Evolutionary conservation across 2,329 filamentous ascomycete genomes (phyloP).

Genomic region (Alternaria sp.): DNA sequence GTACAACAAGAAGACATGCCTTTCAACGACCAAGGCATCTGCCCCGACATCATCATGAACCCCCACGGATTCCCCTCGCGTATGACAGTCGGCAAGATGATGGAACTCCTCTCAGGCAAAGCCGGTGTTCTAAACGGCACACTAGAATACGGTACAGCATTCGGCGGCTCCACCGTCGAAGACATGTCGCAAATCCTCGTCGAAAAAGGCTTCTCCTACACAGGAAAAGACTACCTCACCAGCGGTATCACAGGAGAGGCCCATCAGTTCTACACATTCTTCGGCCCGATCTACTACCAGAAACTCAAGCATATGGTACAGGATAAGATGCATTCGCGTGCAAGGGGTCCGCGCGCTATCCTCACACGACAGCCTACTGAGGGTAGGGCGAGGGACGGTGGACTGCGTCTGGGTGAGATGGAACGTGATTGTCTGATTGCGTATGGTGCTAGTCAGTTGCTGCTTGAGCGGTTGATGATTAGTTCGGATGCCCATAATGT

Average conservation of each 20-base stretch:
- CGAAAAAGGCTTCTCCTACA: slow-evolving; percentile 90
- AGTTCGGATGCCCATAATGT: slow-evolving; percentile 89
- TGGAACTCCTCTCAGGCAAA: slow-evolving; percentile 94
- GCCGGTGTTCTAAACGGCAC: slow-evolving; percentile 85
- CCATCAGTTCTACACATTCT: slow-evolving; percentile 95
- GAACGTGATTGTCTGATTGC: slow-evolving; percentile 97
- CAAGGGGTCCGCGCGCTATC: slow-evolving; percentile 87
- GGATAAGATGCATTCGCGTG: slow-evolving; percentile 98
- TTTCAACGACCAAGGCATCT: slow-evolving; percentile 87
- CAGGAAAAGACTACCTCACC: slow-evolving; percentile 96
- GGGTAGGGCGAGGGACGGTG: slow-evolving; percentile 89
- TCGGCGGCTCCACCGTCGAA: slow-evolving; percentile 82
- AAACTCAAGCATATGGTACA: slow-evolving; percentile 99
- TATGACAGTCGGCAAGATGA: slow-evolving; percentile 98
- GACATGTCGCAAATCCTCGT: slow-evolving; percentile 88
- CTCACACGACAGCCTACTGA: slow-evolving; percentile 95
- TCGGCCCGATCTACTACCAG: slow-evolving; percentile 98
- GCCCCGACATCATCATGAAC: slow-evolving; percentile 99
- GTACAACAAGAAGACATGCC: slow-evolving; percentile 97
- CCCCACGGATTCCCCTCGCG: slow-evolving; percentile 99
- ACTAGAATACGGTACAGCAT: slow-evolving; percentile 88
- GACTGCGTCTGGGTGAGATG: slow-evolving; percentile 95
- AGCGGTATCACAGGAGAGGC: slow-evolving; percentile 94
- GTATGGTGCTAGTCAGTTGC: slow-evolving; percentile 90
- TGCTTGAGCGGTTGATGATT: slow-evolving; percentile 93